Evolutionary conservation across 176 grass and related monocot genomes (phyloP).

Genomic region (Leersia perrieri): DNA sequence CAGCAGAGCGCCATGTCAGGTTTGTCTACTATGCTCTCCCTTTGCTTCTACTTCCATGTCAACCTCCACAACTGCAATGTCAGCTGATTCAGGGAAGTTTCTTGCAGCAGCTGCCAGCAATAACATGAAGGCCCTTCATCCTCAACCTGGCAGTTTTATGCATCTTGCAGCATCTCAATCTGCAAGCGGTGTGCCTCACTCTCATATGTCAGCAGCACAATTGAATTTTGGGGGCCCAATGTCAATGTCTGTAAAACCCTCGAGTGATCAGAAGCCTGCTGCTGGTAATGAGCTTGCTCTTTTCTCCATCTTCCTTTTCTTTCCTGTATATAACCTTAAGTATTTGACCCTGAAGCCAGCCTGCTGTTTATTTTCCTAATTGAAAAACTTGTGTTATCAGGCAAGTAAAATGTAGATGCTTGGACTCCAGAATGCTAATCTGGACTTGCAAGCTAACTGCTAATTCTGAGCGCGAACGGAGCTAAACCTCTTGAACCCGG

Average conservation of each 20-base stretch:
- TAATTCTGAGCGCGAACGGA: not conserved
- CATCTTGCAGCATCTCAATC: constrained; percentile 55
- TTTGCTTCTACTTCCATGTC: constrained; percentile 11
- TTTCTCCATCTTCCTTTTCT: not conserved
- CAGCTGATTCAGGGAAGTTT: constrained; percentile 38
- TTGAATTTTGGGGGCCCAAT: constrained; percentile 51
- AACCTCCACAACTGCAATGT: not conserved
- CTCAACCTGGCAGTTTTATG: constrained; percentile 42
- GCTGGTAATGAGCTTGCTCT: constrained; percentile 48
- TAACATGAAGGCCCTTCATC: constrained; percentile 59
- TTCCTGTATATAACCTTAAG: not conserved
- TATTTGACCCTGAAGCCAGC: not conserved
- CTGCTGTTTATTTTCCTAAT: constrained; percentile 4
- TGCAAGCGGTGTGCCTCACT: constrained; percentile 35
- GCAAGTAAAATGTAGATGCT: constrained; percentile 27
- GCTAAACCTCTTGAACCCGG: not conserved
- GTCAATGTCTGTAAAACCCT: constrained; percentile 50
- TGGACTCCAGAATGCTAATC: not conserved
- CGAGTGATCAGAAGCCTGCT: constrained; percentile 76
- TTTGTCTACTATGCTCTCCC: constrained; percentile 21
- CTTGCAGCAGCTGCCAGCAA: constrained; percentile 38
- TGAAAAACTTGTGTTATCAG: constrained; percentile 3
- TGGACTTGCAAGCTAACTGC: constrained; percentile 5
- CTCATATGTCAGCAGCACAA: constrained; percentile 46
- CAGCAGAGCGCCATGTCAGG: constrained; percentile 38